A percentile compares a stretch with the other conserved stretches of the same genome.
These are phyloP conservation scores for Coemansia sp. DNA, from an alignment of 192 early-diverging fungal species.

Conservation along the genomic window DNA sequence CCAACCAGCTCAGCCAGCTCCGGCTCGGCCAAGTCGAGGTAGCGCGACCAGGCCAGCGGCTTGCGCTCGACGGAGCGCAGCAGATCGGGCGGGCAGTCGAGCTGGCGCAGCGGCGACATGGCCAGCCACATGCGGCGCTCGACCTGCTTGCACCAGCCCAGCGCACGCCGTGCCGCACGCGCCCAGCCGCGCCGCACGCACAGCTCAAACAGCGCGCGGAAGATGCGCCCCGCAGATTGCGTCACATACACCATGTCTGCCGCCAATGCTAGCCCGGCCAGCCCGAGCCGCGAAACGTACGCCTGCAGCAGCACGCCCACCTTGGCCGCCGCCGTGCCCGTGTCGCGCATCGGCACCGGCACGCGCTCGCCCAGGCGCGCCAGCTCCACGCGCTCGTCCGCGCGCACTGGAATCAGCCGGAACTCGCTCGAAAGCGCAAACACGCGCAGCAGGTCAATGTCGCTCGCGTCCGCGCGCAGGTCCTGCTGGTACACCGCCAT, in stretches of 20 bases:
- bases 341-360: constrained; percentile 91
- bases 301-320: constrained; percentile 92
- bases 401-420: constrained; percentile 89
- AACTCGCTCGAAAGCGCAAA: constrained; percentile 93
- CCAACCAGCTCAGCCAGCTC: constrained; percentile 91
- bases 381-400: constrained; percentile 93
- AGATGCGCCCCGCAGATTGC: constrained; percentile 88
- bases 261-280: constrained; percentile 93
- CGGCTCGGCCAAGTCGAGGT: constrained; percentile 86
- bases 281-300: constrained; percentile 90
- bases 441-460: constrained; percentile 86
- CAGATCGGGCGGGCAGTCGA: constrained; percentile 71
- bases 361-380: constrained; percentile 87
- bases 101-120: constrained; percentile 95
- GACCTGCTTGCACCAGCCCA: constrained; percentile 97
- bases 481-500: constrained; percentile 95
- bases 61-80: constrained; percentile 89
- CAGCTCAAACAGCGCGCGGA: constrained; percentile 97
- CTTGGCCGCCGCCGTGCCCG: constrained; percentile 91
- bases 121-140: constrained; percentile 91
- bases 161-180: constrained; percentile 78
- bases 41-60: constrained; percentile 93
- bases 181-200: constrained; percentile 93
- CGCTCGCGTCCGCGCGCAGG: constrained; percentile 84
- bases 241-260: constrained; percentile 99